These are phyloP conservation scores for Corylus heterophylla DNA, from an alignment of 306 rosid genomes.

Conservation along the genomic window DNA sequence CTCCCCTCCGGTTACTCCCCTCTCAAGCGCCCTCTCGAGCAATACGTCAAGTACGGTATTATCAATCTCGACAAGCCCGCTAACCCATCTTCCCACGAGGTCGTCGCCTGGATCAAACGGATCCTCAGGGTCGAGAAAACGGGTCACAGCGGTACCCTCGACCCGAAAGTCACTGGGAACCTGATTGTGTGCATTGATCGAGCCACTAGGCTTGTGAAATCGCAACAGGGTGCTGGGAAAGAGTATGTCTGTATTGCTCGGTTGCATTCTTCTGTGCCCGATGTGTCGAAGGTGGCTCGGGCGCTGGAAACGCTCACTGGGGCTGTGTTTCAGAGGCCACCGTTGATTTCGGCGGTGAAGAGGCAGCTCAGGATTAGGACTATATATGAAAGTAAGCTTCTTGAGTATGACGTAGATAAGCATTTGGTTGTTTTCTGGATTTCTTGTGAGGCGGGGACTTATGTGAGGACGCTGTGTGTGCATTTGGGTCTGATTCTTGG, in stretches of 20 bases:
- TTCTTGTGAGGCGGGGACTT: conserved; percentile 82
- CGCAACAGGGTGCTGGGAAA: conserved; percentile 86
- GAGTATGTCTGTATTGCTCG: conserved; percentile 83
- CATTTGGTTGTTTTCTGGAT: conserved; percentile 79
- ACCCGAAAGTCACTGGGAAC: conserved; percentile 84
- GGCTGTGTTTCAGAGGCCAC: conserved; percentile 84
- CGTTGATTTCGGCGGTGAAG: conserved; percentile 79
- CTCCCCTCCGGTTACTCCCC: conserved; percentile 75
- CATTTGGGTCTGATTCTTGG: conserved; percentile 87
- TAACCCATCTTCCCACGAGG: conserved; percentile 90
- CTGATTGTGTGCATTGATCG: conserved; percentile 80
- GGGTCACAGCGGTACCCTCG: conserved; percentile 85
- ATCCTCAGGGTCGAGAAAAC: conserved; percentile 78
- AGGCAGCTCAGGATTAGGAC: conserved; percentile 88
- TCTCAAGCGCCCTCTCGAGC: conserved; percentile 67
- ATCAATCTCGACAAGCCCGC: conserved; percentile 83
- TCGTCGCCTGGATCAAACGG: conserved; percentile 82
- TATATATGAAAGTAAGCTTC: conserved; percentile 85
- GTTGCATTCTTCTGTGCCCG: conserved; percentile 67
- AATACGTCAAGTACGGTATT: conserved; percentile 71
- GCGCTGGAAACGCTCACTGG: conserved; percentile 83
- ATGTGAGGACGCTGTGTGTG: conserved; percentile 81
- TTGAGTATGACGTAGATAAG: conserved; percentile 66
- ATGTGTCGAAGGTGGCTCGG: conserved; percentile 64
- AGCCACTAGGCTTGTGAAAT: conserved; percentile 77